Base-by-base conservation (phyloP, 495 filamentous ascomycete species). In the Saxispiralis lemnorum region DNA sequence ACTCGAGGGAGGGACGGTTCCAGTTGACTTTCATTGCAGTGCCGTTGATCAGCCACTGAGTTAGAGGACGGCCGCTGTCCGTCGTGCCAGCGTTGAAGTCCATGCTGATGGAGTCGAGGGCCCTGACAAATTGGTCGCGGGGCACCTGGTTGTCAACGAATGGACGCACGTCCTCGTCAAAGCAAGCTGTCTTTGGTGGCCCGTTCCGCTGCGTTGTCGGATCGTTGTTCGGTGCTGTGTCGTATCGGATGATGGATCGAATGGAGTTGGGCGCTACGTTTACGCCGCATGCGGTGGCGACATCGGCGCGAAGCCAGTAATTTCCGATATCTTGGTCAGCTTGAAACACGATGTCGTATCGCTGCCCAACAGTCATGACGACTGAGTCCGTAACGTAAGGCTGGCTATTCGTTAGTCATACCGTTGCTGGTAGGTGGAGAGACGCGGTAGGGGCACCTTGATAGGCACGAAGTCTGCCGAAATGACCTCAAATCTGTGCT, bases 401-500 rank as follows among this genome's bases (percentile, higher is more conserved):
- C 38, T 28, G 9, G 5, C 5, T 5, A 28, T 9, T 9, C 5
- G 9, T 28, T 9, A 28, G 24, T 28, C 24, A 28, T 28, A 4
- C 59, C 21, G 15, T 67, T 63, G 24, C 24, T 28, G 24, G n/a
- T n/a, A n/a, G n/a, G n/a, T n/a, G n/a, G n/a, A n/a, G n/a, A n/a
- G n/a, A n/a, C n/a, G n/a, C n/a, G n/a, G n/a, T n/a, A n/a, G n/a
- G n/a, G n/a, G n/a, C 24, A 28, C 24, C 24, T 35, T 42, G 24
- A 53, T 48, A 0, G 68, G 63, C 0, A 71, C 68, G 40, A 68
- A 64, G 38, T 71, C 70, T 16, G 45, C 60, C 6, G 59, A 58
- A 36, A 72, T 68, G 7, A 73, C 64, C 2, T 59, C 62, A 14
- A 73, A 24, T 0, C 44, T 57, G 43, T 72, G 68, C 13, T 61